Base-by-base conservation (phyloP, 1,284 basidiomycete genomes). In the Tremellales sp. region DNA sequence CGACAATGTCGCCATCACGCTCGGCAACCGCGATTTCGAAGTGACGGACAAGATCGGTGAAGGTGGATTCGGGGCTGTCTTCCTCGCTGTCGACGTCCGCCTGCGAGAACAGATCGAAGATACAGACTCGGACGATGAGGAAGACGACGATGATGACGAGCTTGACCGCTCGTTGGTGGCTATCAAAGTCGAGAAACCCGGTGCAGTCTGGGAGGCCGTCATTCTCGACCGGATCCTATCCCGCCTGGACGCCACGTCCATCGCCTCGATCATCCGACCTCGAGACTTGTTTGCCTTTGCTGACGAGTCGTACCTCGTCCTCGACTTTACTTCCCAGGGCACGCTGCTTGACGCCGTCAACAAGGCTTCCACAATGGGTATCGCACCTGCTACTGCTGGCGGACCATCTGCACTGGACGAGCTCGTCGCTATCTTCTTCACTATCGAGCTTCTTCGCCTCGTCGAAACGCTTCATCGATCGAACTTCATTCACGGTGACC, bases 41-140 rank as follows among this genome's bases (percentile, higher is more conserved):
- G 81, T 97, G 8, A 76, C 79, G 4, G 85, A 86, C 56, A 97
- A 97, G 73, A 80, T 99, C 21, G 96, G 96, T 4, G 94, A 99
- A 76, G 96, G 96, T 5, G 92, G 92, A 0, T 99, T 92, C 62
- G 96, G 94, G 0, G 83, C 87, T 2, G 96, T 98, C 10, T 99
- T 96, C 76, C 82, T 84, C 52, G 90, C 86, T 4, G 68, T 76
- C 27, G 78, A 79, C 49, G 52, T 75, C 8, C 65, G 66, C 6
- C 67, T 64, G 11, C 78, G 80, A 50, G 68, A 81, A 7, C 52
- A 54, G 26, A 52, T 56, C 22, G 81, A 82, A 6, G 78, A 80
- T 13, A 75, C 75, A 4, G 79, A 80, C 13, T 77, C 79, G 0
- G 61, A 59, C 15, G 82, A 84, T 23, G 77, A 81, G 4, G 79